These are phyloP conservation scores for Auriscalpium vulgare DNA, from an alignment of 768 basidiomycete species.

Conservation along the genomic window DNA sequence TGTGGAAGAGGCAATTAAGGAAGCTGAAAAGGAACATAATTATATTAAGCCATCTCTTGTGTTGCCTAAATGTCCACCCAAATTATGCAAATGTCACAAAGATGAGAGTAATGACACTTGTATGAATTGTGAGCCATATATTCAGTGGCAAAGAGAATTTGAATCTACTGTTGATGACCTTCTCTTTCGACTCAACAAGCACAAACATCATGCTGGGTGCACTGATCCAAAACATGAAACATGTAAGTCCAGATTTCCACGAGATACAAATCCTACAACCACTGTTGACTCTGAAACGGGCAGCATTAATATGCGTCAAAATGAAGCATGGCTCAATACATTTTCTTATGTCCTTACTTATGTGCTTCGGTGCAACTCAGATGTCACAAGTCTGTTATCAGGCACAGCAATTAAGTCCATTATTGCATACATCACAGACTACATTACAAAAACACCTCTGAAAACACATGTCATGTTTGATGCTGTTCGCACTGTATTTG, in stretches of 20 bases:
- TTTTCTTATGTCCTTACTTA: conserved; percentile 25
- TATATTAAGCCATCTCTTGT: neutral
- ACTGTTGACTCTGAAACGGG: conserved; percentile 23
- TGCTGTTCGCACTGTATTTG: too few relatives aligned
- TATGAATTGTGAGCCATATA: neutral
- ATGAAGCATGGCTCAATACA: conserved; percentile 31
- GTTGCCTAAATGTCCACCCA: too few relatives aligned
- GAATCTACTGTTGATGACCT: too few relatives aligned
- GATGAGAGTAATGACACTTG: too few relatives aligned
- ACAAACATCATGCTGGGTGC: too few relatives aligned
- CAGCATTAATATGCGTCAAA: conserved; percentile 21
- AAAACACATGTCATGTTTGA: conserved; percentile 35
- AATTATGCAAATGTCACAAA: too few relatives aligned
- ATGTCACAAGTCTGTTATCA: conserved; percentile 30
- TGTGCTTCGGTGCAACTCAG: conserved; percentile 30
- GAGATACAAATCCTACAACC: conserved; percentile 17
- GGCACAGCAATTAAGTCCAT: conserved; percentile 34
- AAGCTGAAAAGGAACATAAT: neutral
- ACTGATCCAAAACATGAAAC: conserved; percentile 18
- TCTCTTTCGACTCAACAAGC: too few relatives aligned
- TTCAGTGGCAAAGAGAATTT: too few relatives aligned
- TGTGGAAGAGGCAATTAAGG: neutral
- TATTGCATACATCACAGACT: conserved; percentile 34
- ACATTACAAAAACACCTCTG: conserved; percentile 32
- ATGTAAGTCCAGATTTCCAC: conserved; percentile 32